phyloP scores from a whole-genome alignment of 2,329 filamentous ascomycete species.

The Aureobasidium sp. region DNA sequence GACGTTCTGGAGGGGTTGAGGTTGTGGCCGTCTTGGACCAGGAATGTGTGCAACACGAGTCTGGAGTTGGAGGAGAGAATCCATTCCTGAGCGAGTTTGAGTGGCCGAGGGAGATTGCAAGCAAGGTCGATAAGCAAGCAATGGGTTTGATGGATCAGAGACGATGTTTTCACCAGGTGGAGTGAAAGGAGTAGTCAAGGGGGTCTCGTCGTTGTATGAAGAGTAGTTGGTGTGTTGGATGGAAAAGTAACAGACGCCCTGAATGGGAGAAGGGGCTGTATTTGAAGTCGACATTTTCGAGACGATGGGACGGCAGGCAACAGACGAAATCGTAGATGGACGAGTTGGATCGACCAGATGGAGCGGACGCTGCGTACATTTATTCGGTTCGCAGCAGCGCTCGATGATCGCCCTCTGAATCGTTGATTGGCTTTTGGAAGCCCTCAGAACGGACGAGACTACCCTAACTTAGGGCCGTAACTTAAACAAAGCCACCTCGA shows the following conservation, averaged over 20 bases:
- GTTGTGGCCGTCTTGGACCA: slow-evolving; percentile 21
- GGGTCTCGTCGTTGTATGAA: slow-evolving; percentile 10
- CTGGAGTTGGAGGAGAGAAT: slow-evolving; percentile 24
- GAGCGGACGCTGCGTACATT: slow-evolving; percentile 2
- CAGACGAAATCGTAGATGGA: slow-evolving; percentile 1
- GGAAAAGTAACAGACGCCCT: slow-evolving; percentile 9
- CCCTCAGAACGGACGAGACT: neutral
- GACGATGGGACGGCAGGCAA: neutral
- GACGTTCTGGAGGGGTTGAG: slow-evolving; percentile 26
- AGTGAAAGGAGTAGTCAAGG: slow-evolving; percentile 3
- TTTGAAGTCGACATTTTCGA: neutral
- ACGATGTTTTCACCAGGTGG: slow-evolving; percentile 1
- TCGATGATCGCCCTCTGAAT: neutral
- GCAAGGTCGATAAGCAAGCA: slow-evolving; percentile 17
- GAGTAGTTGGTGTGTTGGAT: slow-evolving; percentile 4
- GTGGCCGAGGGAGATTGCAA: slow-evolving; percentile 9
- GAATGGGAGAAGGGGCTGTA: neutral
- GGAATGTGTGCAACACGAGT: slow-evolving; percentile 24
- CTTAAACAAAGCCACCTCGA: neutral
- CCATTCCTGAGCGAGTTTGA: slow-evolving; percentile 14
- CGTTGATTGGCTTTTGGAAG: neutral
- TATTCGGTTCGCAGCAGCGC: neutral
- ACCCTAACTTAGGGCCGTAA: neutral
- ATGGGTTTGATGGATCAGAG: slow-evolving; percentile 16
- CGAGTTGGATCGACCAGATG: slow-evolving; percentile 9